Conservation (phyloP, 495 filamentous ascomycete genomes). For the Lasiosphaeria miniovina region DNA sequence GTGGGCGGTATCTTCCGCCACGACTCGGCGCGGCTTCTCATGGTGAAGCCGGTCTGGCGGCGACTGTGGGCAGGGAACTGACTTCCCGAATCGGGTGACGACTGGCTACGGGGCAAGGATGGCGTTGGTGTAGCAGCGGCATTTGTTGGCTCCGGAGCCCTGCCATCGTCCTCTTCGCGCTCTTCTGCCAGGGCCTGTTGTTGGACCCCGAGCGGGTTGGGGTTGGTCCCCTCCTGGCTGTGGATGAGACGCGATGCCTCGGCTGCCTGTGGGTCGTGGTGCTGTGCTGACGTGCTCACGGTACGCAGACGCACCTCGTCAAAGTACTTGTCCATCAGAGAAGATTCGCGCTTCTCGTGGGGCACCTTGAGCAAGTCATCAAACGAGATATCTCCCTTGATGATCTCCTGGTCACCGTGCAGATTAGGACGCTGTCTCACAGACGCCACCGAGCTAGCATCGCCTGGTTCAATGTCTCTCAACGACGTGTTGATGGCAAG, state of each 20-base stretch:
- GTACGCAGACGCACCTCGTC: conserved; percentile 14
- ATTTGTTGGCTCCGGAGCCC: neutral
- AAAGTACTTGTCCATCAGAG: conserved; percentile 26
- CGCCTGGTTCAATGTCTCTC: conserved; percentile 1
- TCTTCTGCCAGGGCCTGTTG: neutral
- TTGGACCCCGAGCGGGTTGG: conserved; percentile 4
- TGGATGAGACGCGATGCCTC: conserved; percentile 16
- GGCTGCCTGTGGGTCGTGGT: conserved; percentile 17
- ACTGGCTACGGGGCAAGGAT: no score
- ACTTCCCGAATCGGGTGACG: neutral
- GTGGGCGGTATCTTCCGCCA: conserved; percentile 4
- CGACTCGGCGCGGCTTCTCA: neutral
- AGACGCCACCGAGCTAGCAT: neutral
- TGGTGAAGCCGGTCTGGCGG: neutral
- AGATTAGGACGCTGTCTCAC: neutral
- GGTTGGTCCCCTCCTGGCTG: neutral
- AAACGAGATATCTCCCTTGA: conserved; percentile 15
- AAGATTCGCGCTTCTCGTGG: conserved; percentile 22
- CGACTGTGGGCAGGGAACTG: neutral
- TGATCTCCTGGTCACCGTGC: neutral
- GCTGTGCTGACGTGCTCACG: conserved; percentile 7
- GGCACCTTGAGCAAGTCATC: conserved; percentile 18
- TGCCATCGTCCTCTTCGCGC: conserved; percentile 1
- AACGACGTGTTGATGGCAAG: conserved; percentile 17
- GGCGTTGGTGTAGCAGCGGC: neutral